phyloP scores from a whole-genome alignment of 208 protist species.

The Trypanosoma conorhini region DNA sequence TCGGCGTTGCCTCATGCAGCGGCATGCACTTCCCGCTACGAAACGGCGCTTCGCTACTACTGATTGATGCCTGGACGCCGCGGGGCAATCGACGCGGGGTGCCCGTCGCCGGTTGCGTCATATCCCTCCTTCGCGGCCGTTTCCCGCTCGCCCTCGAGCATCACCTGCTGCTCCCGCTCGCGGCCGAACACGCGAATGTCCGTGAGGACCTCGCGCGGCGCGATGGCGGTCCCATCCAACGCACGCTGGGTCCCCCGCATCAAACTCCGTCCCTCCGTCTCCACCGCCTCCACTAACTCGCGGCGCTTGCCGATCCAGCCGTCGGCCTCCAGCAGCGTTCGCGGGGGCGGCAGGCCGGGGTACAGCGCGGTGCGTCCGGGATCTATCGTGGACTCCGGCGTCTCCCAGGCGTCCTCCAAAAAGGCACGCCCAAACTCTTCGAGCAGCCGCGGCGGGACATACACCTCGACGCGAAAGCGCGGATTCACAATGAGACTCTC shows the following conservation, averaged over 20 bases:
- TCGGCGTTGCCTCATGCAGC: background rate
- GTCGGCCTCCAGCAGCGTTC: conserved; percentile 64
- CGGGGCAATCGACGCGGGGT: conserved; percentile 16
- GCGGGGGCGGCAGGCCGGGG: conserved; percentile 71
- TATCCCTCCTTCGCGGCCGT: conserved; percentile 41
- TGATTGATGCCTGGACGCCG: conserved; percentile 45
- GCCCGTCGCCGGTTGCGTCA: background rate
- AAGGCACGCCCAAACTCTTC: conserved; percentile 70
- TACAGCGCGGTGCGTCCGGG: conserved; percentile 76
- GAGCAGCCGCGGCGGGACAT: conserved; percentile 61
- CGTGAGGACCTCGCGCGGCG: conserved; percentile 58
- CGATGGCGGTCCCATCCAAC: conserved; percentile 65
- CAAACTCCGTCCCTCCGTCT: conserved; percentile 72
- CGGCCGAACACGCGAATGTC: conserved; percentile 68
- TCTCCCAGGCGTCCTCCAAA: conserved; percentile 77
- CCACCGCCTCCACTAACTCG: conserved; percentile 76
- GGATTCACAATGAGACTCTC: conserved; percentile 64
- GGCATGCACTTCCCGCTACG: background rate
- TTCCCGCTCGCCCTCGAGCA: conserved; percentile 51
- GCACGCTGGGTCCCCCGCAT: conserved; percentile 45
- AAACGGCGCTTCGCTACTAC: background rate
- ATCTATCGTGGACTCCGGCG: conserved; percentile 59
- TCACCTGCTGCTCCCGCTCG: conserved; percentile 39
- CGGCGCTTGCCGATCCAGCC: conserved; percentile 80
- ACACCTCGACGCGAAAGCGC: conserved; percentile 75